Evolutionary conservation across 1,284 basidiomycete genomes (phyloP).

Genomic region (Cryptococcus deneoformans): DNA sequence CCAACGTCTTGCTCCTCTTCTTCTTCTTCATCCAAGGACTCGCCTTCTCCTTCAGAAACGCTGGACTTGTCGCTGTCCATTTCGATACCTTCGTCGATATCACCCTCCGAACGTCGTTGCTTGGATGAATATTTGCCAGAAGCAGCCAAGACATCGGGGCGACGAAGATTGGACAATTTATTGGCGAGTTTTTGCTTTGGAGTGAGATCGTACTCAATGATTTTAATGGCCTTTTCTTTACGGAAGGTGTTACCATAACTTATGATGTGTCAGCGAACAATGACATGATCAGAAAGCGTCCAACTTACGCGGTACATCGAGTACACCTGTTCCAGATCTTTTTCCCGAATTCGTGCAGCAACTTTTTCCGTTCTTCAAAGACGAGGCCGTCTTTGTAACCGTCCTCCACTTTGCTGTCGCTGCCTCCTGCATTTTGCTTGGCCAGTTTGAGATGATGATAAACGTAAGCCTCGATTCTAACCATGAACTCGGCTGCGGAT

Average conservation of each 20-base stretch:
- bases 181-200: slow-evolving; percentile 72
- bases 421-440: slow-evolving; percentile 51
- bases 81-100: slow-evolving; percentile 45
- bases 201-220: slow-evolving; percentile 89
- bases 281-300: no score
- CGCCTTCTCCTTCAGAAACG: slow-evolving; percentile 41
- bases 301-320: slow-evolving; percentile 75
- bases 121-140: slow-evolving; percentile 16
- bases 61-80: slow-evolving; percentile 48
- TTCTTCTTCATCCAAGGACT: slow-evolving; percentile 50
- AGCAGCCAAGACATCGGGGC: slow-evolving; percentile 64
- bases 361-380: slow-evolving; percentile 79
- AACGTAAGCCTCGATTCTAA: slow-evolving; percentile 71
- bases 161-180: slow-evolving; percentile 56
- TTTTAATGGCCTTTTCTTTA: slow-evolving; percentile 91
- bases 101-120: slow-evolving; percentile 15
- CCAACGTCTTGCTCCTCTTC: slow-evolving; percentile 56
- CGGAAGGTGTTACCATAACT: slow-evolving; percentile 85
- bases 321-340: slow-evolving; percentile 70
- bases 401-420: slow-evolving; percentile 54
- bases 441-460: slow-evolving; percentile 61
- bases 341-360: slow-evolving; percentile 78
- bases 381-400: slow-evolving; percentile 85
- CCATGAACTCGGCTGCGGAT: slow-evolving; percentile 63
- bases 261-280: neutral